phyloP scores from a whole-genome alignment of 345 rosid species.

The Bruguiera sexangula region DNA sequence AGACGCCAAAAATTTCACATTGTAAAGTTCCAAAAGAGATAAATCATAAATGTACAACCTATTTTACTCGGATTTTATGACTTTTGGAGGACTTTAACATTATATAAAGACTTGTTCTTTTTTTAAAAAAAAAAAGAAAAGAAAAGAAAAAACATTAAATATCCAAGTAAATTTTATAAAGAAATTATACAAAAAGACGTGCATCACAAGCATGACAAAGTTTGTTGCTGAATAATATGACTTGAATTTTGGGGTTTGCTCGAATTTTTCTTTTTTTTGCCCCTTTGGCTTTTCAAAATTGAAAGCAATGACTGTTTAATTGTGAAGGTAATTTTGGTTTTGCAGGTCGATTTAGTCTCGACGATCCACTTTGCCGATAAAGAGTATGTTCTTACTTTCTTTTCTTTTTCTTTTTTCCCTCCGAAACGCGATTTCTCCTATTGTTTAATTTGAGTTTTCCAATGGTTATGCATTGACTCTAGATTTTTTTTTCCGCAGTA shows the following conservation, averaged over 20 bases:
- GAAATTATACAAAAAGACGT: too few species aligned
- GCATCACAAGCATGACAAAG: too few species aligned
- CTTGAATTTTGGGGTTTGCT: not conserved
- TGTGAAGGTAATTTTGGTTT: constrained; percentile 3
- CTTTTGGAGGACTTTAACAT: too few species aligned
- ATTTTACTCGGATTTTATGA: too few species aligned
- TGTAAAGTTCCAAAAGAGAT: too few species aligned
- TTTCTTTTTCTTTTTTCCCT: not conserved
- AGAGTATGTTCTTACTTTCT: constrained; percentile 49
- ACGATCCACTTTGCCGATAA: constrained; percentile 89
- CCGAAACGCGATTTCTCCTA: not conserved
- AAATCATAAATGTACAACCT: too few species aligned
- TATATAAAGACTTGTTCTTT: too few species aligned
- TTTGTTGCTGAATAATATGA: too few species aligned
- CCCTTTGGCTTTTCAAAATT: not conserved
- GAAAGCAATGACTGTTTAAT: not conserved
- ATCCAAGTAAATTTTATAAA: too few species aligned
- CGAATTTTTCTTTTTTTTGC: not conserved
- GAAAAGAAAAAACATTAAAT: too few species aligned
- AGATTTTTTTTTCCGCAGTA: not conserved
- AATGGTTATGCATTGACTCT: not conserved
- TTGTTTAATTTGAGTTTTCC: not conserved
- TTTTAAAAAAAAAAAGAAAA: too few species aligned
- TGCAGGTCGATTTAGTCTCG: constrained; percentile 93
- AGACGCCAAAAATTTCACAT: too few species aligned